Evolutionary conservation across 1,284 basidiomycete genomes (phyloP).

Genomic region (Dichomitus squalens): DNA sequence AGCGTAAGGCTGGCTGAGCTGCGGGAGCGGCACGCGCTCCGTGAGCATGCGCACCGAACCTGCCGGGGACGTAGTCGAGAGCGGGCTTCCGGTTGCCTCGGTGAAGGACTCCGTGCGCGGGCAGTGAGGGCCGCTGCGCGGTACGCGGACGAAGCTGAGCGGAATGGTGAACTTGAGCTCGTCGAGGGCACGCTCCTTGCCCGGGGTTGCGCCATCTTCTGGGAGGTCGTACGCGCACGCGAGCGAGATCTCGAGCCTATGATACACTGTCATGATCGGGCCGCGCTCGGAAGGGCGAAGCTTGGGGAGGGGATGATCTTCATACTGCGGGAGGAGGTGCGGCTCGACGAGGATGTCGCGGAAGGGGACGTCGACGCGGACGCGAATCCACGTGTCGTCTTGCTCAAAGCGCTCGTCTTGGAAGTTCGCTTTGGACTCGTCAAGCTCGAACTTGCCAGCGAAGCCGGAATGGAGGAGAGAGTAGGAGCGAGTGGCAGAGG

Average conservation of each 20-base stretch:
- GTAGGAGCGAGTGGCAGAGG: slow-evolving; percentile 40
- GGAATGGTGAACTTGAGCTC: slow-evolving; percentile 53
- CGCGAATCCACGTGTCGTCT: slow-evolving; percentile 15
- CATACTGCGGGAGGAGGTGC: slow-evolving; percentile 23
- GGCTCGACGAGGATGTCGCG: slow-evolving; percentile 22
- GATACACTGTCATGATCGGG: slow-evolving; percentile 61
- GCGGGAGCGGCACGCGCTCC: slow-evolving; percentile 6
- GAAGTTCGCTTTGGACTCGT: slow-evolving; percentile 42
- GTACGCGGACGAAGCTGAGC: slow-evolving; percentile 48
- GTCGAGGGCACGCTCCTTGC: slow-evolving; percentile 32
- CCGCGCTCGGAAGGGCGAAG: slow-evolving; percentile 49
- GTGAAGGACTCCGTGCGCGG: slow-evolving; percentile 1
- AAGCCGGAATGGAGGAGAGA: slow-evolving; percentile 54
- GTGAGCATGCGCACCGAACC: slow-evolving; percentile 3
- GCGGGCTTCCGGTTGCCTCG: slow-evolving; percentile 4
- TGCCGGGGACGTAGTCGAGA: neutral
- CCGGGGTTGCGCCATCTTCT: slow-evolving; percentile 27
- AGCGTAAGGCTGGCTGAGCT: slow-evolving; percentile 34
- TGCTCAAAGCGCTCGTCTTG: slow-evolving; percentile 32
- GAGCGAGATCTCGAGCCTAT: slow-evolving; percentile 55
- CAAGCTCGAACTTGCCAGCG: slow-evolving; percentile 47
- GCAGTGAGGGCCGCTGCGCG: slow-evolving; percentile 1
- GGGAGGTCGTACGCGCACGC: slow-evolving; percentile 56
- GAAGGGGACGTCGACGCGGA: slow-evolving; percentile 20
- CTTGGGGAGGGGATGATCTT: slow-evolving; percentile 37